Conservation (phyloP, 371 early-diverging fungal species). For the Blyttiomyces sp. region DNA sequence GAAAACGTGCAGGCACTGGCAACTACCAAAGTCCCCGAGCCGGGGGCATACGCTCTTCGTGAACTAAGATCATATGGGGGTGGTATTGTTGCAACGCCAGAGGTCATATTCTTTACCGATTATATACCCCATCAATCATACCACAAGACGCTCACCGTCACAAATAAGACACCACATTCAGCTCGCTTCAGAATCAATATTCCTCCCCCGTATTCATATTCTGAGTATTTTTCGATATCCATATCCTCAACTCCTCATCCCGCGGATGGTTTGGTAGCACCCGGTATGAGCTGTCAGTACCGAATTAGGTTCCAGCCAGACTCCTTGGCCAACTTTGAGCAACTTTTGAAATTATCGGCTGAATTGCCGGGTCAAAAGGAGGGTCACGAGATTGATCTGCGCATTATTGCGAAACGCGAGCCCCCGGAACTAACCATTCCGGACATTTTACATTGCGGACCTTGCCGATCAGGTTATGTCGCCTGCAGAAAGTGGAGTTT, state of each 20-base stretch:
- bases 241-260: constrained; percentile 41
- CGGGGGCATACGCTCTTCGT: neutral
- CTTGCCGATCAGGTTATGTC: constrained; percentile 35
- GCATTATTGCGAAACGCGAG: constrained; percentile 24
- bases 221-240: constrained; percentile 26
- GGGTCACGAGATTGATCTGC: constrained; percentile 18
- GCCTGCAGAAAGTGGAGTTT: constrained; percentile 29
- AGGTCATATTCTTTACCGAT: constrained; percentile 34
- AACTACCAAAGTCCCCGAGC: neutral
- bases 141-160: constrained; percentile 33
- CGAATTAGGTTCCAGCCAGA: constrained; percentile 36
- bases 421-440: constrained; percentile 40
- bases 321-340: constrained; percentile 35
- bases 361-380: constrained; percentile 13
- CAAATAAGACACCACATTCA: constrained; percentile 35
- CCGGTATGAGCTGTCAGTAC: constrained; percentile 41
- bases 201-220: constrained; percentile 30
- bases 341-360: constrained; percentile 30
- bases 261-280: constrained; percentile 50
- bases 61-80: neutral
- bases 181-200: constrained; percentile 35
- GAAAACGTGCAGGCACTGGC: constrained; percentile 3
- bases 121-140: constrained; percentile 40
- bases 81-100: constrained; percentile 36
- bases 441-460: constrained; percentile 39